Conservation (phyloP, 148 eudicot genomes). For the Chenopodium berlandieri region DNA sequence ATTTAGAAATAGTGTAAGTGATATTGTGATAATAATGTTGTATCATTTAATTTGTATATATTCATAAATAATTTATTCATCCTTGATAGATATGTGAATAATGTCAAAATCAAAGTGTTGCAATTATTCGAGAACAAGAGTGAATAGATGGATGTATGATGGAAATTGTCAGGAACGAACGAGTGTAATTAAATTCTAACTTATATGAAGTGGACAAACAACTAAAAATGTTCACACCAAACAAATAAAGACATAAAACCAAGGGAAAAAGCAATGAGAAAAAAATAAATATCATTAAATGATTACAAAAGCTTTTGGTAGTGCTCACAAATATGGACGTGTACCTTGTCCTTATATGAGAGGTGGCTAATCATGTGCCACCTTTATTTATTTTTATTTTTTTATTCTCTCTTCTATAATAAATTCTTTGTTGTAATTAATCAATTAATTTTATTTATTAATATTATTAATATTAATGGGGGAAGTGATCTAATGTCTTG, state of each 20-base stretch:
- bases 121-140: no score
- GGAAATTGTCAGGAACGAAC: no score
- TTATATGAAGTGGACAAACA: not conserved
- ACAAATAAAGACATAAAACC: conserved; percentile 5
- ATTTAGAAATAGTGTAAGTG: no score
- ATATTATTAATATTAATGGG: not conserved
- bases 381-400: not conserved
- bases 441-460: not conserved
- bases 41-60: no score
- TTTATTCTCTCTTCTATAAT: not conserved
- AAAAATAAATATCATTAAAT: not conserved
- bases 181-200: not conserved
- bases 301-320: conserved; percentile 9
- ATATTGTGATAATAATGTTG: no score
- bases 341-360: conserved; percentile 10
- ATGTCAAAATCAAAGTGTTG: no score
- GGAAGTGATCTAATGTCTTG: not conserved
- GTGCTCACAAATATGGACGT: conserved; percentile 7
- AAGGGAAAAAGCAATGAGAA: not conserved
- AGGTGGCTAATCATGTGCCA: conserved; percentile 23
- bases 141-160: no score
- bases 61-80: no score
- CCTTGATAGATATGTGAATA: no score
- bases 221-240: not conserved
- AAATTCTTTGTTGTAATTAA: no score